Conservation (phyloP, 805 yeast genomes). For the Yarrowia yakushimensis region DNA sequence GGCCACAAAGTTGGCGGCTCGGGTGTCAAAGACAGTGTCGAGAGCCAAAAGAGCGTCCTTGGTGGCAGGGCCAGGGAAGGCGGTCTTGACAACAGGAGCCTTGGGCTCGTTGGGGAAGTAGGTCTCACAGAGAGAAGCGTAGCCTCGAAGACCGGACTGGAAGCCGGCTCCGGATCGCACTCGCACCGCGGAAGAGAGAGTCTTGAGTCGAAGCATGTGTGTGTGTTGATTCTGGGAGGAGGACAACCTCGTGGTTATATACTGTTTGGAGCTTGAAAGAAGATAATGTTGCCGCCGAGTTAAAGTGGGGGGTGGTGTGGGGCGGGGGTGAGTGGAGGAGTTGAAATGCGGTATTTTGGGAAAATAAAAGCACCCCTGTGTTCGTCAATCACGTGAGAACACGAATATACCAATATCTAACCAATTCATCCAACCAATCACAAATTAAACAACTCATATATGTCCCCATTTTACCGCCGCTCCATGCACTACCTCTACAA, state of each 20-base stretch:
- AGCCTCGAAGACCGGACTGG: conserved; percentile 6
- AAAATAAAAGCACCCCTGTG: not conserved
- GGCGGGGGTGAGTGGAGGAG: not conserved
- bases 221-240: too few relatives aligned
- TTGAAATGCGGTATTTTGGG: not conserved
- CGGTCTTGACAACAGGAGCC: conserved; percentile 59
- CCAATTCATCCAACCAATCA: too few relatives aligned
- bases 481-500: too few relatives aligned
- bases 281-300: conserved; percentile 24
- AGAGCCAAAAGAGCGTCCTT: conserved; percentile 51
- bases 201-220: conserved; percentile 19
- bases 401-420: not conserved
- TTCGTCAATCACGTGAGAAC: too few relatives aligned
- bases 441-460: too few relatives aligned
- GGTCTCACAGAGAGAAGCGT: conserved; percentile 33
- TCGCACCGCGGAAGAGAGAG: conserved; percentile 18
- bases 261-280: not conserved
- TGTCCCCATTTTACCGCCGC: too few relatives aligned
- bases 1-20: conserved; percentile 70
- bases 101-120: conserved; percentile 76
- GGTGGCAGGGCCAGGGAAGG: conserved; percentile 76
- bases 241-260: too few relatives aligned
- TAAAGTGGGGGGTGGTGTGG: not conserved
- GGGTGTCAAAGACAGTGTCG: conserved; percentile 60
- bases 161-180: not conserved